phyloP scores from a whole-genome alignment of 2,329 filamentous ascomycete species.

The Verticillium nubilum region DNA sequence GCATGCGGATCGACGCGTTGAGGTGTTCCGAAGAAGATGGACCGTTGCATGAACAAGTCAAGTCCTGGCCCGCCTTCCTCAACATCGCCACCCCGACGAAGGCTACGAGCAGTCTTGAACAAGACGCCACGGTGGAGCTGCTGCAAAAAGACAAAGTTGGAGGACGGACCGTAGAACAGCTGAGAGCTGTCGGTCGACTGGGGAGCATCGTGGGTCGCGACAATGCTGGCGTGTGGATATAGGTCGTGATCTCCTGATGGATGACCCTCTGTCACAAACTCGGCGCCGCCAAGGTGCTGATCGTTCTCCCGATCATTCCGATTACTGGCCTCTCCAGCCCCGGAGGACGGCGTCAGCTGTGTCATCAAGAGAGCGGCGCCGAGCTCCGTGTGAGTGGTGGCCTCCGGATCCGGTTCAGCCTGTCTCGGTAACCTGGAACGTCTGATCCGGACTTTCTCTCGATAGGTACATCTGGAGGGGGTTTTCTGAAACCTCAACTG shows the following conservation, averaged over 20 bases:
- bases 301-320: too few species aligned
- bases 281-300: constrained; percentile 1
- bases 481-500: constrained; percentile 7
- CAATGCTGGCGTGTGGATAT: constrained; percentile 13
- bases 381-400: background rate
- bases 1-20: constrained; percentile 8
- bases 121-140: constrained; percentile 21
- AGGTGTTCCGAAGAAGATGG: constrained; percentile 23
- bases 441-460: constrained; percentile 10
- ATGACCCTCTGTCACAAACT: constrained; percentile 25
- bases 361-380: too few species aligned
- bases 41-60: constrained; percentile 22
- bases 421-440: constrained; percentile 27
- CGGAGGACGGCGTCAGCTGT: too few species aligned
- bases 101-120: constrained; percentile 8
- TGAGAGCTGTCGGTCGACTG: constrained; percentile 17
- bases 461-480: constrained; percentile 11
- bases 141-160: constrained; percentile 23
- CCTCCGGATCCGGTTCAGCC: constrained; percentile 27
- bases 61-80: constrained; percentile 18
- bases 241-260: constrained; percentile 14
- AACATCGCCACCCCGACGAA: constrained; percentile 10
- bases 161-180: constrained; percentile 21
- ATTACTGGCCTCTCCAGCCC: too few species aligned
- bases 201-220: constrained; percentile 14